phyloP scores from a whole-genome alignment of 352 stramenopile genomes.

The Phytophthora tentaculata region DNA sequence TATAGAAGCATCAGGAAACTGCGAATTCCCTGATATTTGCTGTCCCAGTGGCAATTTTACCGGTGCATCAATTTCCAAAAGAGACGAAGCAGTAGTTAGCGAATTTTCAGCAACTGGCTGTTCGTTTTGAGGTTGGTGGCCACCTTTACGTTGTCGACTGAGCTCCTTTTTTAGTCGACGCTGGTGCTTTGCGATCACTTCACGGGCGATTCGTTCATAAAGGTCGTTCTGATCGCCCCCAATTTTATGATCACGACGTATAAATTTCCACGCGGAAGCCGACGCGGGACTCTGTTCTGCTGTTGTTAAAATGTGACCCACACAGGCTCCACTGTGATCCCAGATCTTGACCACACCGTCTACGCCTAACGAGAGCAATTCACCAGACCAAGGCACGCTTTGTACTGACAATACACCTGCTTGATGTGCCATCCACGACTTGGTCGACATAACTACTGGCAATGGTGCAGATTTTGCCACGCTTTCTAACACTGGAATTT shows the following conservation, averaged over 20 bases:
- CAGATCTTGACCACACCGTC: slow-evolving; percentile 62
- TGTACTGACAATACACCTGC: slow-evolving; percentile 44
- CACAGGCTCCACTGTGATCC: slow-evolving; percentile 43
- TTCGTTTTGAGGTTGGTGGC: neutral
- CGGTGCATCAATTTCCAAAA: slow-evolving; percentile 22
- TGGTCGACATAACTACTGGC: slow-evolving; percentile 31
- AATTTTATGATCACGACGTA: slow-evolving; percentile 39
- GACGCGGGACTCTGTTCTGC: slow-evolving; percentile 20
- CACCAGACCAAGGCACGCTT: slow-evolving; percentile 43
- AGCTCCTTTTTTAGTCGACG: slow-evolving; percentile 37
- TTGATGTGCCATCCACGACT: slow-evolving; percentile 53
- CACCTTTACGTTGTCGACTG: slow-evolving; percentile 8
- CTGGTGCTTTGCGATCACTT: slow-evolving; percentile 52
- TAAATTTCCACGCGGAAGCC: slow-evolving; percentile 57
- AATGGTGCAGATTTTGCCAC: slow-evolving; percentile 8
- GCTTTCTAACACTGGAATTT: slow-evolving; percentile 5
- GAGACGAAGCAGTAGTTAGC: slow-evolving; percentile 4
- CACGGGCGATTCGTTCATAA: slow-evolving; percentile 41
- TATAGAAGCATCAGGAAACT: slow-evolving; percentile 25
- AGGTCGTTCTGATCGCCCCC: slow-evolving; percentile 40
- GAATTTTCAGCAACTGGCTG: neutral
- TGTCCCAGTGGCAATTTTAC: neutral
- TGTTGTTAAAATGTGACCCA: slow-evolving; percentile 59
- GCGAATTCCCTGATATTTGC: neutral
- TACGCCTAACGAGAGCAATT: slow-evolving; percentile 54